These are phyloP conservation scores for Geranium brycei DNA, from an alignment of 345 rosid genomes.

Conservation along the genomic window DNA sequence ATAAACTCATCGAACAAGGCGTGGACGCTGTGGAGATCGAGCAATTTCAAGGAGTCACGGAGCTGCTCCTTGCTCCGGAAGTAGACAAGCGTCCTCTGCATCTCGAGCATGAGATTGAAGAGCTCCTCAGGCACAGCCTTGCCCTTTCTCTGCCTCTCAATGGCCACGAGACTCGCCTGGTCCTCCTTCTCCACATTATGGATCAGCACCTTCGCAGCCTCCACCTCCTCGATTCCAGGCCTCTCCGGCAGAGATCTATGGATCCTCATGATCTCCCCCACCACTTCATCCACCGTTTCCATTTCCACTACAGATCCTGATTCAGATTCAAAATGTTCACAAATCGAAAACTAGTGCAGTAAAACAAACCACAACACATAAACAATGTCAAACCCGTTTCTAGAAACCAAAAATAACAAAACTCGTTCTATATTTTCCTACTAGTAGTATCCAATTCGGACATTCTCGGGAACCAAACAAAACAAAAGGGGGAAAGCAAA, in stretches of 20 bases:
- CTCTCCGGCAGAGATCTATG: slow-evolving; percentile 71
- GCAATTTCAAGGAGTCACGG: slow-evolving; percentile 51
- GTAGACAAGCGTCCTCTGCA: slow-evolving; percentile 45
- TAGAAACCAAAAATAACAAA: no score
- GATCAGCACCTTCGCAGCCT: slow-evolving; percentile 55
- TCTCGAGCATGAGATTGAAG: slow-evolving; percentile 52
- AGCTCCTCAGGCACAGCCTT: slow-evolving; percentile 60
- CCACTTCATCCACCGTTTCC: slow-evolving; percentile 41
- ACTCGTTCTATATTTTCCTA: background rate
- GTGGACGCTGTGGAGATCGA: slow-evolving; percentile 69
- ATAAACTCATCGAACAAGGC: slow-evolving; percentile 58
- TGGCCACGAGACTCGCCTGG: slow-evolving; percentile 48
- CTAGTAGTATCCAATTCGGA: background rate
- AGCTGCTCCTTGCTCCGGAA: slow-evolving; percentile 62
- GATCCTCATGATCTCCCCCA: slow-evolving; percentile 73
- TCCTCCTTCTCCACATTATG: slow-evolving; percentile 68
- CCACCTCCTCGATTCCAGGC: slow-evolving; percentile 66
- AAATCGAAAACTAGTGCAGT: background rate
- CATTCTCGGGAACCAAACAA: background rate
- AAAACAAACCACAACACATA: no score
- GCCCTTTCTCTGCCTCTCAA: slow-evolving; percentile 33
- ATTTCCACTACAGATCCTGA: slow-evolving; percentile 6
- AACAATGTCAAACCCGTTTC: no score
- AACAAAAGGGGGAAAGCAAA: background rate
- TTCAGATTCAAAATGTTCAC: background rate